Conservation (phyloP, 768 basidiomycete genomes). For the Leccinum uliginosum region DNA sequence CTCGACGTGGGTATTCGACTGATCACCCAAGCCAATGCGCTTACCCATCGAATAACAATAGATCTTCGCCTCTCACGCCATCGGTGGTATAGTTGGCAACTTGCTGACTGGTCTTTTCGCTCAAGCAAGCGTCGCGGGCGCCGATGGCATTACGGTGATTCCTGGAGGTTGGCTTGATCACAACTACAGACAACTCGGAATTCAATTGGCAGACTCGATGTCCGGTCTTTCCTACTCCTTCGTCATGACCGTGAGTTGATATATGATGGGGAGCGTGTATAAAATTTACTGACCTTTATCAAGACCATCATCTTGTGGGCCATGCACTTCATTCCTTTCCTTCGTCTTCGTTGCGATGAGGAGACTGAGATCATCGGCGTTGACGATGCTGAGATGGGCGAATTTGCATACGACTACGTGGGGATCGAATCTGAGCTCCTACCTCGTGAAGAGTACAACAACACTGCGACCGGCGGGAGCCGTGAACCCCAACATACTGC, state of each 20-base stretch:
- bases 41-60: slow-evolving; percentile 24
- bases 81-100: slow-evolving; percentile 80
- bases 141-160: slow-evolving; percentile 67
- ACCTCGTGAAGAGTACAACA: slow-evolving; percentile 29
- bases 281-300: background rate
- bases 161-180: slow-evolving; percentile 87
- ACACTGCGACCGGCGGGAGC: slow-evolving; percentile 25
- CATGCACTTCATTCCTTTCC: slow-evolving; percentile 84
- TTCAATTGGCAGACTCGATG: slow-evolving; percentile 75
- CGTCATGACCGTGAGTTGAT: slow-evolving; percentile 60
- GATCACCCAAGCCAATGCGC: background rate
- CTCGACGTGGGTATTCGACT: slow-evolving; percentile 56
- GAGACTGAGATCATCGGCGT: slow-evolving; percentile 78
- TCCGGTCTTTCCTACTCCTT: slow-evolving; percentile 69
- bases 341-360: slow-evolving; percentile 63
- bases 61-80: slow-evolving; percentile 84
- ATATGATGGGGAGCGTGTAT: background rate
- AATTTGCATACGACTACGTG: slow-evolving; percentile 86
- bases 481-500: slow-evolving; percentile 33
- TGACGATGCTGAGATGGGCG: slow-evolving; percentile 88
- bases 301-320: slow-evolving; percentile 80
- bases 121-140: slow-evolving; percentile 69
- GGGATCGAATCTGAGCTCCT: slow-evolving; percentile 56
- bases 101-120: slow-evolving; percentile 87
- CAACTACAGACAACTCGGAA: slow-evolving; percentile 77